These are phyloP conservation scores for Mayamaea pseudoterrestris DNA, from an alignment of 108 stramenopile genomes.

Conservation along the genomic window DNA sequence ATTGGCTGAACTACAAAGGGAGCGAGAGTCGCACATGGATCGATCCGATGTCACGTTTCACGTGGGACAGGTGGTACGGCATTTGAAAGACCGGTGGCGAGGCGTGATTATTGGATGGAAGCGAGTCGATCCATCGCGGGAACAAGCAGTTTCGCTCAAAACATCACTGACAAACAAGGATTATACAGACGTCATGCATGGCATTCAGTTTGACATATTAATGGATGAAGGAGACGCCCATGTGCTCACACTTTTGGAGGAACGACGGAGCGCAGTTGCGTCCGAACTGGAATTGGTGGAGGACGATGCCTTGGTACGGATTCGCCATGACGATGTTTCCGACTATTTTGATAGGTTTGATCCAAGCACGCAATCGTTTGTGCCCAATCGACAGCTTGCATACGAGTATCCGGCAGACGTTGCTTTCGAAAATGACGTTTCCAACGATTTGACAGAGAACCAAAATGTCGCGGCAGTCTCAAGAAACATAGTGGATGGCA, in stretches of 20 bases:
- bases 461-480: background rate
- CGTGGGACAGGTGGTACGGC: slow-evolving; percentile 67
- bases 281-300: slow-evolving; percentile 37
- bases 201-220: slow-evolving; percentile 35
- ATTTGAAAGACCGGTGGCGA: slow-evolving; percentile 50
- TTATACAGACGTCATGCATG: slow-evolving; percentile 17
- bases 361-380: slow-evolving; percentile 16
- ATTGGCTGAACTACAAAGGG: slow-evolving; percentile 21
- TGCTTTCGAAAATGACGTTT: background rate
- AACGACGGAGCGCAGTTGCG: slow-evolving; percentile 20
- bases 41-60: slow-evolving; percentile 32
- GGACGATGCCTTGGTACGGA: slow-evolving; percentile 41
- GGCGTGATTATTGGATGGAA: slow-evolving; percentile 65
- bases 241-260: slow-evolving; percentile 17
- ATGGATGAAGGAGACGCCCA: slow-evolving; percentile 57
- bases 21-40: slow-evolving; percentile 16
- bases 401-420: slow-evolving; percentile 68
- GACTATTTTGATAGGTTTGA: slow-evolving; percentile 47
- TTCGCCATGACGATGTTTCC: slow-evolving; percentile 33
- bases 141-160: slow-evolving; percentile 8
- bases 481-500: slow-evolving; percentile 11
- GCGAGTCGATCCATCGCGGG: slow-evolving; percentile 6
- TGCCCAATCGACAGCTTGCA: slow-evolving; percentile 33
- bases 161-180: slow-evolving; percentile 59
- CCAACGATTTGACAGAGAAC: background rate